Percentiles rank a stretch among this genome's conserved stretches.
phyloP scores from a whole-genome alignment of 2,329 filamentous ascomycete species.

The Curvularia lunata region DNA sequence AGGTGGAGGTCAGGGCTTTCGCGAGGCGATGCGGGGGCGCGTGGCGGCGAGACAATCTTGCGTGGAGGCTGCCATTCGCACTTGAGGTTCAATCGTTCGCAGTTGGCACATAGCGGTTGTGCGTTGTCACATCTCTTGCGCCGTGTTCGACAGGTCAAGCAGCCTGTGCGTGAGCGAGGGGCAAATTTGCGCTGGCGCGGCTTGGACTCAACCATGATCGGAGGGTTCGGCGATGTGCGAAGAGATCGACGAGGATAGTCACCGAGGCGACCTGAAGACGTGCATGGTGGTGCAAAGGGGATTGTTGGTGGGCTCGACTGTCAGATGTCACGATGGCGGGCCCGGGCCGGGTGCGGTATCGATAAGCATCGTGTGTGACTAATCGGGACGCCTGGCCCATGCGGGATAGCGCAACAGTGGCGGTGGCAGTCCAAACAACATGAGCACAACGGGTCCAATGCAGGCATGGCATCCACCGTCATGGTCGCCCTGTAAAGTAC shows the following conservation, averaged over 20 bases:
- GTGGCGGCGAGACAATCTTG: conserved; percentile 23
- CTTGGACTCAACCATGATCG: conserved; percentile 42
- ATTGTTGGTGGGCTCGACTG: conserved; percentile 9
- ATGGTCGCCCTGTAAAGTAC: neutral
- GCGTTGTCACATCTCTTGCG: conserved; percentile 46
- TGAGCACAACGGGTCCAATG: neutral
- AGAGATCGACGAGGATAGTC: conserved; percentile 19
- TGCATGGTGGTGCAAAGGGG: conserved; percentile 15
- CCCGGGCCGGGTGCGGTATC: conserved; percentile 11
- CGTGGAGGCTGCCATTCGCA: conserved; percentile 47
- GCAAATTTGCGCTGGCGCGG: conserved; percentile 47
- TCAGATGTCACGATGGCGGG: conserved; percentile 9
- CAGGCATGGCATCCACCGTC: neutral
- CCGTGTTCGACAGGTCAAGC: conserved; percentile 45
- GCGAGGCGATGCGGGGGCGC: conserved; percentile 13
- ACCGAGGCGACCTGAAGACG: conserved; percentile 14
- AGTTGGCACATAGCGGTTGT: conserved; percentile 45
- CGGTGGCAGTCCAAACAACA: neutral
- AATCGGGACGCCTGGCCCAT: conserved; percentile 3
- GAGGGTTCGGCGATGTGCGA: conserved; percentile 8
- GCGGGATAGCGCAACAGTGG: neutral
- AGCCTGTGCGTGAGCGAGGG: conserved; percentile 46
- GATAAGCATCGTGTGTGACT: conserved; percentile 13
- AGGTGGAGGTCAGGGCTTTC: conserved; percentile 24
- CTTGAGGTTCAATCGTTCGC: conserved; percentile 43